These are phyloP conservation scores for Dioscorea alata DNA, from an alignment of 106 monocot species.

Conservation along the genomic window DNA sequence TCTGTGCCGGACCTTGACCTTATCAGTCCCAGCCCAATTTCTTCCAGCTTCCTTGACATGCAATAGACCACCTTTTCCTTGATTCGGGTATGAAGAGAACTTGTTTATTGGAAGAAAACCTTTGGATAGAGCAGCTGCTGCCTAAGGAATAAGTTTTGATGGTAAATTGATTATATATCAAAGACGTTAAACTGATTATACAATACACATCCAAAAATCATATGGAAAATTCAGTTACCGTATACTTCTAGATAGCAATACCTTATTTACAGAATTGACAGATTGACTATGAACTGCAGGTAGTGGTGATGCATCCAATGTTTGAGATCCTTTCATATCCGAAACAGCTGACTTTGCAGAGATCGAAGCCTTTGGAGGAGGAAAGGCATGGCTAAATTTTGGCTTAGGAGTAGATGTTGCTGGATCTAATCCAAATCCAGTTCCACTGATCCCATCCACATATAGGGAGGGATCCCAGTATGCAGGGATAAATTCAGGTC, in stretches of 20 bases:
- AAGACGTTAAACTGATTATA: too few relatives aligned
- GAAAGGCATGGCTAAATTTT: slow-evolving; percentile 15
- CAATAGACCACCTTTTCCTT: slow-evolving; percentile 18
- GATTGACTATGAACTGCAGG: slow-evolving; percentile 21
- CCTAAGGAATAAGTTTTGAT: slow-evolving; percentile 3
- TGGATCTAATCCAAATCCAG: slow-evolving; percentile 23
- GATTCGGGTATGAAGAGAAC: slow-evolving; percentile 22
- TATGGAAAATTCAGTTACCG: too few relatives aligned
- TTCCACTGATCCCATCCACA: slow-evolving; percentile 24
- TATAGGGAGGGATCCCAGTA: slow-evolving; percentile 51
- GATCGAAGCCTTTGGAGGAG: slow-evolving; percentile 20
- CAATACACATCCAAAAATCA: too few relatives aligned
- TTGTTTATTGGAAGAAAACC: slow-evolving; percentile 31
- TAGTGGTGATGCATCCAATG: slow-evolving; percentile 15
- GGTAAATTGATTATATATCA: background rate
- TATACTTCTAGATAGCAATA: background rate
- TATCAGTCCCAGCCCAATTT: slow-evolving; percentile 27
- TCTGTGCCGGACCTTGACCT: slow-evolving; percentile 29
- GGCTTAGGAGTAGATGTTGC: slow-evolving; percentile 18
- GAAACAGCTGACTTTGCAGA: slow-evolving; percentile 12
- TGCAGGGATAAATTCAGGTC: slow-evolving; percentile 39
- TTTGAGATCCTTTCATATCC: slow-evolving; percentile 34
- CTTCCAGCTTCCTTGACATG: slow-evolving; percentile 31
- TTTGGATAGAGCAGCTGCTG: slow-evolving; percentile 14
- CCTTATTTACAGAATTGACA: slow-evolving; percentile 39